Percentiles rank a stretch among this genome's conserved stretches.
Evolutionary conservation across 1,139 yeast species (phyloP).

Genomic region (Suhomyces bolitotheri): DNA sequence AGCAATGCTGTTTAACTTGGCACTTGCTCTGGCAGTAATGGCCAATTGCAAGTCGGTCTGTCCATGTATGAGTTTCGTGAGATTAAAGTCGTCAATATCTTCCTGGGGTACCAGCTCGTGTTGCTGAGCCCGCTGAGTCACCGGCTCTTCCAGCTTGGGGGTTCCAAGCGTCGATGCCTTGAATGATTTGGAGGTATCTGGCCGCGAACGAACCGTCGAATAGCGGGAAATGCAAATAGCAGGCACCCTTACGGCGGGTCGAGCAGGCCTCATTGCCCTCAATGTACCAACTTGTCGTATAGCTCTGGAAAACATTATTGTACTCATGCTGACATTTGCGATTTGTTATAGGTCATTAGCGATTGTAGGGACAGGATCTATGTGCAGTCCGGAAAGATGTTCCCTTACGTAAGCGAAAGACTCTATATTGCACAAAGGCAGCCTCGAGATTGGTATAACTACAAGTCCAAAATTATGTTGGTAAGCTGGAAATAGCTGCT

Average conservation of each 20-base stretch:
- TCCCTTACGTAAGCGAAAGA: no score
- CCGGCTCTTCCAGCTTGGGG: slow-evolving; percentile 6
- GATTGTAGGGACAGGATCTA: neutral
- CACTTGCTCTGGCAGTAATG: slow-evolving; percentile 42
- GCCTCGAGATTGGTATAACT: no score
- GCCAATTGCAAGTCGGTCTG: slow-evolving; percentile 38
- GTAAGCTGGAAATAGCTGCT: no score
- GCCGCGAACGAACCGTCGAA: slow-evolving; percentile 7
- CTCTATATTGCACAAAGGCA: no score
- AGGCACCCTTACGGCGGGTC: neutral
- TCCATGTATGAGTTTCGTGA: slow-evolving; percentile 37
- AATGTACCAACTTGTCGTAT: neutral
- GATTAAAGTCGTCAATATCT: slow-evolving; percentile 31
- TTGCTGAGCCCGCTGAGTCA: neutral
- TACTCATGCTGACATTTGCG: neutral
- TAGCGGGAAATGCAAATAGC: neutral
- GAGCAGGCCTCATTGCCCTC: neutral
- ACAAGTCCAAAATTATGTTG: no score
- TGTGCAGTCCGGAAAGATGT: neutral
- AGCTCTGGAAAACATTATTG: neutral
- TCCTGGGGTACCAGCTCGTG: slow-evolving; percentile 21
- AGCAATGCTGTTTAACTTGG: slow-evolving; percentile 58
- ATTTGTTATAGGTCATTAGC: neutral
- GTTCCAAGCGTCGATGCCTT: slow-evolving; percentile 29
- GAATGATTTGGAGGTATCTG: slow-evolving; percentile 20